phyloP scores from a whole-genome alignment of 441 rosid genomes.

The Eruca vesicaria region DNA sequence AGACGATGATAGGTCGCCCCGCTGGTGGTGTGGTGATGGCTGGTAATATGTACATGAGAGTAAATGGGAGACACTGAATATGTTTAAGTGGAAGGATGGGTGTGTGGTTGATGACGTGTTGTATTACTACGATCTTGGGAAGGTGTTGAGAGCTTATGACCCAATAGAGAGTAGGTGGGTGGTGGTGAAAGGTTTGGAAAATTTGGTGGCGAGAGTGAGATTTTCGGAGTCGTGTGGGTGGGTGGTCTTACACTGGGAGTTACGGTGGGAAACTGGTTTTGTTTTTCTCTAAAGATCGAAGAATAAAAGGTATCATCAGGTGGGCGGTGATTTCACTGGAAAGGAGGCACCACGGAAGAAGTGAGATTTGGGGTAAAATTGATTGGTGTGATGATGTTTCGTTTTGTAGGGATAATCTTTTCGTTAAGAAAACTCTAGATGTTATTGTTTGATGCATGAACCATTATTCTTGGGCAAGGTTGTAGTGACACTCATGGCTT shows the following conservation, averaged over 20 bases:
- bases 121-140: background rate
- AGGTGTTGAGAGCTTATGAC: background rate
- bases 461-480: background rate
- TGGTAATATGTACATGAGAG: background rate
- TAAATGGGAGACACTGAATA: no score
- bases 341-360: background rate
- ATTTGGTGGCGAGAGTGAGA: background rate
- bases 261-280: background rate
- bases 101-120: background rate
- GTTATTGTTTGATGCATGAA: background rate
- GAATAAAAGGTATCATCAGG: background rate
- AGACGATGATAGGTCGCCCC: background rate
- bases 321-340: background rate
- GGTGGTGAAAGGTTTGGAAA: background rate
- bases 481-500: background rate
- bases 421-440: background rate
- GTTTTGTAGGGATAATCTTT: background rate
- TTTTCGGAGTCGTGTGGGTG: background rate
- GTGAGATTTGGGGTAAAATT: background rate
- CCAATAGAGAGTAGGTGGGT: background rate
- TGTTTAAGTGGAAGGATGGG: background rate
- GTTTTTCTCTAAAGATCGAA: background rate
- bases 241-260: background rate
- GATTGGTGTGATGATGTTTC: background rate
- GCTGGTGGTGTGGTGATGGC: background rate